Conservation (phyloP, 2,329 filamentous ascomycete species). For the Ophiocordyceps camponoti-leonardi region DNA sequence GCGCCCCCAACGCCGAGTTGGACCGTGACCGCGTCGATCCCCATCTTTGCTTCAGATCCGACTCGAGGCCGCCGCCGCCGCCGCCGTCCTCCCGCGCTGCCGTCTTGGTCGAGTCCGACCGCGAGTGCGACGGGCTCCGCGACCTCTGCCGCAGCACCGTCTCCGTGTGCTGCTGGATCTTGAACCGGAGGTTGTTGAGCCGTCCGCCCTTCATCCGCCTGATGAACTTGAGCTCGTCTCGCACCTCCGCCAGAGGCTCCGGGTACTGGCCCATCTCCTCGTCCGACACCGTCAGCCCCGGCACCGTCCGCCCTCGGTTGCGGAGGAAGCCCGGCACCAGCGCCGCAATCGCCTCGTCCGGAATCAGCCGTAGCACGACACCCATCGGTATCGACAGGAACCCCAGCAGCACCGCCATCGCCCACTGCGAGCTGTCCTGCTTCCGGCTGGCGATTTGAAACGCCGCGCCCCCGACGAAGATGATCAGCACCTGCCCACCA, state of each 20-base stretch:
- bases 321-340: slow-evolving; percentile 37
- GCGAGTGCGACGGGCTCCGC: slow-evolving; percentile 44
- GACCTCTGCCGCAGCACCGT: slow-evolving; percentile 40
- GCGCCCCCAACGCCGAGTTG: slow-evolving; percentile 56
- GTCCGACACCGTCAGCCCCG: slow-evolving; percentile 44
- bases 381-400: slow-evolving; percentile 75
- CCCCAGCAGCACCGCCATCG: slow-evolving; percentile 67
- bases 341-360: slow-evolving; percentile 46
- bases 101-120: slow-evolving; percentile 48
- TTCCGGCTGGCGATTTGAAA: slow-evolving; percentile 48
- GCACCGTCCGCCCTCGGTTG: slow-evolving; percentile 26
- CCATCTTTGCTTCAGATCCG: slow-evolving; percentile 46
- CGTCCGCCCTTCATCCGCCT: slow-evolving; percentile 68
- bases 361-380: slow-evolving; percentile 63
- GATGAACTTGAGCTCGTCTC: slow-evolving; percentile 66
- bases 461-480: slow-evolving; percentile 68
- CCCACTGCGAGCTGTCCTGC: slow-evolving; percentile 63
- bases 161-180: slow-evolving; percentile 58
- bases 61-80: too few species aligned
- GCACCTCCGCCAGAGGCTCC: slow-evolving; percentile 54
- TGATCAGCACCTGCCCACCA: slow-evolving; percentile 74
- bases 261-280: slow-evolving; percentile 56
- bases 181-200: slow-evolving; percentile 65
- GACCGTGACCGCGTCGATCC: slow-evolving; percentile 48
- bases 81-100: slow-evolving; percentile 41